Evolutionary conservation across 176 grass and related monocot species (phyloP), one percentile per base, ranked within the genome.

Genomic region (Avena atlantica): DNA sequence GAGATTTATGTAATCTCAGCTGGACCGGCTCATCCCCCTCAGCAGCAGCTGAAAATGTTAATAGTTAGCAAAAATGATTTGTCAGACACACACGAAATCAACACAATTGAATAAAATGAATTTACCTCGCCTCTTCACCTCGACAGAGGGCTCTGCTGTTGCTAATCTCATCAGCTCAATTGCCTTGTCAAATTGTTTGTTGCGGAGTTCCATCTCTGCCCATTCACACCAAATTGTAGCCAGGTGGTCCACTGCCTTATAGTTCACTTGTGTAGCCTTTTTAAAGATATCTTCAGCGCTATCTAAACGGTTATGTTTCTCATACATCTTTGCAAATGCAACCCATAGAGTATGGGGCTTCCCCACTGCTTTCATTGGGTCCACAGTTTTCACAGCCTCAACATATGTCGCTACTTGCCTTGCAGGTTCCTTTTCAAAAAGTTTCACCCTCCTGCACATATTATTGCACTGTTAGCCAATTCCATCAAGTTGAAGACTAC

Each of bases 301-400:
- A 85, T 93, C 88, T n/a, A 96, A 66, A 58, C 87, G 90, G 58
- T 92, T 92, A 72, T 94, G 91, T 79, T 87, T 89, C 86, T 97
- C 94, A 83, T 97, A 97, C 92, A 97, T 84, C 79, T 89, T 92
- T 53, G 94, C 90, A 89, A 97, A 96, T 36, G 87, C 67, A 80
- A 97, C 83, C 94, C 94, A 97, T 45, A 93, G 77, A 40, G 94
- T 97, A 81, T 94, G 94, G 14, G 94, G 94, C 61, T 97, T 97
- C 45, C 94, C 94, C 60, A 92, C 94, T 42, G 94, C 94, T 42
- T 97, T 97, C 91, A 92, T 92, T 9, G 94, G 94, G 71, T 97
- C 94, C 27, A 97, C 88, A 49, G 92, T 97, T 89, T 90, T 97
- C 57, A 97, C 94, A 48, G 94, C 94, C 80, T 97, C 94, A 52